A percentile compares a stretch with the other conserved stretches of the same genome.
phyloP scores from a whole-genome alignment of 345 rosid genomes.

The Zanthoxylum bungeanum region DNA sequence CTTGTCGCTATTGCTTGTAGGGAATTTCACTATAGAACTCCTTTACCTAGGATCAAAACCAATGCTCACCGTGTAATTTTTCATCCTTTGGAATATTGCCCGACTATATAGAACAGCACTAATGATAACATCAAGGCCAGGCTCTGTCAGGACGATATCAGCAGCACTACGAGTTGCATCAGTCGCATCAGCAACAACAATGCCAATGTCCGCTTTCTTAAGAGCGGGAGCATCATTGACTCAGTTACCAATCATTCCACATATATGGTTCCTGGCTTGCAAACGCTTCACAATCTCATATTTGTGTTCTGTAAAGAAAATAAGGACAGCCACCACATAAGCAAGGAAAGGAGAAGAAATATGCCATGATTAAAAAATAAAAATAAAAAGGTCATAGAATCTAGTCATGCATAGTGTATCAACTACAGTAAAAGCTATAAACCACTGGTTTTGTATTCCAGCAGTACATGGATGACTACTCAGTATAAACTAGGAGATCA shows the following conservation, averaged over 20 bases:
- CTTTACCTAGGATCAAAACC: constrained; percentile 1
- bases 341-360: neutral
- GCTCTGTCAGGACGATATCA: constrained; percentile 63
- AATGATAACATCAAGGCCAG: constrained; percentile 64
- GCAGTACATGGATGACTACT: neutral
- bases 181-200: constrained; percentile 74
- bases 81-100: constrained; percentile 68
- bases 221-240: constrained; percentile 74
- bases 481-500: neutral
- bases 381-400: no score
- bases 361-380: neutral
- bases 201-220: constrained; percentile 70
- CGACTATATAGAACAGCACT: constrained; percentile 64
- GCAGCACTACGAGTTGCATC: constrained; percentile 81
- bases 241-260: constrained; percentile 65
- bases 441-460: neutral
- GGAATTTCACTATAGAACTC: no score
- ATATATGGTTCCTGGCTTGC: constrained; percentile 67
- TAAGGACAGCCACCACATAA: neutral
- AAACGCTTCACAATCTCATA: constrained; percentile 67
- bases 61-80: constrained; percentile 58
- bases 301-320: constrained; percentile 54
- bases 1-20: no score
- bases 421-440: neutral
- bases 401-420: neutral